phyloP scores from a whole-genome alignment of 768 basidiomycete species.

The Daedaleopsis sinensis region DNA sequence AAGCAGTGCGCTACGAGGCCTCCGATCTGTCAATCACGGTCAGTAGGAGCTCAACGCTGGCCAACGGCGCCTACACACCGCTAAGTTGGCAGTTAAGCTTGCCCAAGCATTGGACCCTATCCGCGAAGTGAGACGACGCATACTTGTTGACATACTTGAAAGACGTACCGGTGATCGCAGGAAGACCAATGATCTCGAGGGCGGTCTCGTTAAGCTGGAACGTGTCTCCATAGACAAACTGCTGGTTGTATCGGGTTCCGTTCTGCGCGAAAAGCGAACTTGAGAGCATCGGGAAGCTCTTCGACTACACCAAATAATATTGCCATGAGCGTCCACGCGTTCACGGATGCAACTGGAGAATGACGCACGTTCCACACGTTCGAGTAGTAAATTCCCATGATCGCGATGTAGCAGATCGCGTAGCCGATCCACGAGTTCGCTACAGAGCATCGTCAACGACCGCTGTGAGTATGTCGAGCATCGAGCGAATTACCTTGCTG shows the following conservation, averaged over 20 bases:
- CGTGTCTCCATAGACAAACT: conserved; percentile 52
- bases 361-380: conserved; percentile 50
- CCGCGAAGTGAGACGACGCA: too few relatives aligned
- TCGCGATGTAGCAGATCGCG: conserved; percentile 51
- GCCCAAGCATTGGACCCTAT: conserved; percentile 50
- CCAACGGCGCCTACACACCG: conserved; percentile 34
- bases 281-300: conserved; percentile 61
- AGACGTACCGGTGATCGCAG: conserved; percentile 36
- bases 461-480: too few relatives aligned
- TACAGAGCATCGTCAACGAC: conserved; percentile 28
- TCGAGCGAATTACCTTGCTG: conserved; percentile 43
- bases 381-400: conserved; percentile 63
- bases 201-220: conserved; percentile 59
- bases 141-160: too few relatives aligned
- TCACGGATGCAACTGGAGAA: too few relatives aligned
- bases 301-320: conserved; percentile 31
- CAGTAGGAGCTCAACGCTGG: not conserved
- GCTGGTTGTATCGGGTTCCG: conserved; percentile 57
- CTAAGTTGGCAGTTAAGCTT: conserved; percentile 50
- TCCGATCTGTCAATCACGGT: conserved; percentile 46
- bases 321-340: too few relatives aligned
- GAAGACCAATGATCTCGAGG: conserved; percentile 46
- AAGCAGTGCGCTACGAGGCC: conserved; percentile 58
- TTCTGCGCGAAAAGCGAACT: conserved; percentile 58
- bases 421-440: conserved; percentile 61